Conservation (phyloP, 2,329 filamentous ascomycete species). For the Stemphylium vesicarium region DNA sequence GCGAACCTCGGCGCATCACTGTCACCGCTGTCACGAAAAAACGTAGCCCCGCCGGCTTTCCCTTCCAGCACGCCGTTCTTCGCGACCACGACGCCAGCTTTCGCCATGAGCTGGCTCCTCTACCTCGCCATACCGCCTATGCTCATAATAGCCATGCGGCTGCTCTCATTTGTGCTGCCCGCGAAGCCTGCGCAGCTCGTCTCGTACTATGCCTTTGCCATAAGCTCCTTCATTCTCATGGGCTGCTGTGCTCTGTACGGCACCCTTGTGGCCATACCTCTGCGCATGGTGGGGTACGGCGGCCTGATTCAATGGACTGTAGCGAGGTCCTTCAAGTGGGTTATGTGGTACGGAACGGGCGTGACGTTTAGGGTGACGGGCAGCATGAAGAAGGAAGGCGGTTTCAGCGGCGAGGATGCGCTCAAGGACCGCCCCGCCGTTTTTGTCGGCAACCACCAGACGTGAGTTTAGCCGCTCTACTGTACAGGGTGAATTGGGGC, state of each 20-base stretch:
- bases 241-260: conserved; percentile 69
- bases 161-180: conserved; percentile 39
- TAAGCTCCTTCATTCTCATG: conserved; percentile 51
- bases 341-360: conserved; percentile 77
- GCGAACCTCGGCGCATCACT: conserved; percentile 31
- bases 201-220: conserved; percentile 71
- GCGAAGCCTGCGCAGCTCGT: conserved; percentile 37
- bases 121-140: conserved; percentile 36
- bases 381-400: conserved; percentile 38
- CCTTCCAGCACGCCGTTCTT: background rate
- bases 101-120: conserved; percentile 42
- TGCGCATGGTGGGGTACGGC: conserved; percentile 74
- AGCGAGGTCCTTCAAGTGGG: conserved; percentile 78
- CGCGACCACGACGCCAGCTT: conserved; percentile 5
- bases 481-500: background rate
- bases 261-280: conserved; percentile 72
- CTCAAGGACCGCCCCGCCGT: conserved; percentile 72
- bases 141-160: conserved; percentile 39
- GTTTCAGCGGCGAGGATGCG: conserved; percentile 42
- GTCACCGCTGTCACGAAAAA: conserved; percentile 21
- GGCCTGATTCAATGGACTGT: conserved; percentile 85
- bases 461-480: conserved; percentile 47
- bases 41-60: conserved; percentile 15
- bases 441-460: conserved; percentile 95
- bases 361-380: conserved; percentile 73